Evolutionary conservation across 1,284 basidiomycete genomes (phyloP).

Genomic region (Ganoderma lucidum): DNA sequence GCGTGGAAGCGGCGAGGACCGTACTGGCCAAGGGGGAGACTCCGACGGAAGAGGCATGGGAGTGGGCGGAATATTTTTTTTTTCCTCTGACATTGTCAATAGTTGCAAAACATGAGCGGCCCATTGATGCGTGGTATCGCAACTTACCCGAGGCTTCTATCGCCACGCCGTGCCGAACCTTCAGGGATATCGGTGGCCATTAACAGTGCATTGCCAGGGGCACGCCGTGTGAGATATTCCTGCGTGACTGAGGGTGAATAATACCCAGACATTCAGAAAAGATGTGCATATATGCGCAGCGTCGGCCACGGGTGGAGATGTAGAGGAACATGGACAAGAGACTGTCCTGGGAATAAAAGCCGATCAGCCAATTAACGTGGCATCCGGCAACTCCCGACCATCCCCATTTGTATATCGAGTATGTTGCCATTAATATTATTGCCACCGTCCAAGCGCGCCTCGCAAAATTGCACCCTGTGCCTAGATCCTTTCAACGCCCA

Average conservation of each 20-base stretch:
- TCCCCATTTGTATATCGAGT: constrained; percentile 1
- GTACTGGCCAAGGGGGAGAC: not conserved
- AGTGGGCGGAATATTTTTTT: not conserved
- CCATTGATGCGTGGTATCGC: not conserved
- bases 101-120: not conserved
- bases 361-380: constrained; percentile 1
- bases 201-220: not conserved
- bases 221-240: not conserved
- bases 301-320: not conserved
- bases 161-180: not conserved
- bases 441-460: not conserved
- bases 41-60: not conserved
- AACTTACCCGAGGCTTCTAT: not conserved
- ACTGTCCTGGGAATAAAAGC: not conserved
- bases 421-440: not conserved
- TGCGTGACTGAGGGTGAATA: not conserved
- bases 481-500: not conserved
- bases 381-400: not conserved
- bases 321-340: not conserved
- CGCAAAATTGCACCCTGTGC: not conserved
- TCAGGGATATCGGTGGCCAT: not conserved
- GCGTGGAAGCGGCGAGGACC: not conserved
- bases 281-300: not conserved
- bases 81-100: not conserved
- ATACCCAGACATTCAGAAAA: not conserved